phyloP scores from a whole-genome alignment of 2,329 filamentous ascomycete species.

The Aspergillus texensis region DNA sequence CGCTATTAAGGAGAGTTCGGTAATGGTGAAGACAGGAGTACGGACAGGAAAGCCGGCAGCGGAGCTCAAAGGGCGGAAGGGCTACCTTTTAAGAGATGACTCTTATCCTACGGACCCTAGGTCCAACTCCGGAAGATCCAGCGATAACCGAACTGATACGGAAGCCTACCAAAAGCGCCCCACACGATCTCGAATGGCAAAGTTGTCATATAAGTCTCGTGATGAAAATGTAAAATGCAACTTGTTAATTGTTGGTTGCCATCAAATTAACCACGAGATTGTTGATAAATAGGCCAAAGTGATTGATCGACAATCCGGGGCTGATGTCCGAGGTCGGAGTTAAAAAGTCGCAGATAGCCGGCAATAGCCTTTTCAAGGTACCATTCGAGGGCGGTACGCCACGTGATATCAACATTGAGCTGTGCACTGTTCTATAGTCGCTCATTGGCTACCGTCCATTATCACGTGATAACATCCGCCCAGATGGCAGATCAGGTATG shows the following conservation, averaged over 20 bases:
- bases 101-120: slow-evolving; percentile 27
- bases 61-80: slow-evolving; percentile 17
- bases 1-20: background rate
- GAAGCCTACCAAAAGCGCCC: background rate
- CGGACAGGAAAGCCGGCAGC: slow-evolving; percentile 4
- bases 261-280: background rate
- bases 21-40: slow-evolving; percentile 1
- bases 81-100: slow-evolving; percentile 27
- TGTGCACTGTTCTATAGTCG: background rate
- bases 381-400: slow-evolving; percentile 11
- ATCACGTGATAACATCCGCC: slow-evolving; percentile 11
- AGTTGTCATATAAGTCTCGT: background rate
- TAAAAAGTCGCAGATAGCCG: background rate
- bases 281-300: background rate
- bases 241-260: background rate
- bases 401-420: background rate
- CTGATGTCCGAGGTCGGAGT: slow-evolving; percentile 19
- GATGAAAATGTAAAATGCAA: background rate
- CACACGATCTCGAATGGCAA: background rate
- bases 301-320: background rate
- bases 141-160: slow-evolving; percentile 2
- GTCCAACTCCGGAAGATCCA: slow-evolving; percentile 30
- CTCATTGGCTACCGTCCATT: background rate
- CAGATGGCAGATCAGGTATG: slow-evolving; percentile 9
- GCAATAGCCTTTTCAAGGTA: background rate